A percentile compares a stretch with the other conserved stretches of the same genome.
These are phyloP conservation scores for Pseudonitzschia pungens DNA, from an alignment of 108 stramenopile genomes.

Conservation along the genomic window DNA sequence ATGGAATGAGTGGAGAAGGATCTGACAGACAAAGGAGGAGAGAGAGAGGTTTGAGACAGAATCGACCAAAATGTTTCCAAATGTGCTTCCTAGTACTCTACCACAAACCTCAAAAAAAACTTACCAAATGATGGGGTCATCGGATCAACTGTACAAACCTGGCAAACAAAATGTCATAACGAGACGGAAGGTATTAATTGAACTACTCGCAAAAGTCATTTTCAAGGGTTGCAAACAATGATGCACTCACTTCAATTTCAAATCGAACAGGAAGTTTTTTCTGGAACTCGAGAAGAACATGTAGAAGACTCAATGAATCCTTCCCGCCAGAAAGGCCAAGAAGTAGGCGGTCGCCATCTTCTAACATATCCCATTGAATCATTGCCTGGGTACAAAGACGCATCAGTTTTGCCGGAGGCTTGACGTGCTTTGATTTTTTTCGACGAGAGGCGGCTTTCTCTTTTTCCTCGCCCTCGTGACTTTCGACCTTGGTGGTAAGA, in stretches of 20 bases:
- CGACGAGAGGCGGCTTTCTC: constrained; percentile 4
- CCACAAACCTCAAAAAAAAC: not conserved
- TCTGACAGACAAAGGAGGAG: constrained; percentile 22
- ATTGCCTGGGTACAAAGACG: constrained; percentile 84
- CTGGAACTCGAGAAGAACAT: constrained; percentile 90
- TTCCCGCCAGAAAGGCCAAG: constrained; percentile 98
- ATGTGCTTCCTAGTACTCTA: not conserved
- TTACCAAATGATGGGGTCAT: constrained; percentile 91
- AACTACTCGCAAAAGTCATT: not conserved
- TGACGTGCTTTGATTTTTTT: constrained; percentile 52
- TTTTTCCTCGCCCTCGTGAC: not conserved
- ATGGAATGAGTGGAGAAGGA: constrained; percentile 95
- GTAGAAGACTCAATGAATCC: constrained; percentile 94
- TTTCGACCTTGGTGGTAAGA: constrained; percentile 1
- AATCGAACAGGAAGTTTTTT: constrained; percentile 87
- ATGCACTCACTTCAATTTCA: constrained; percentile 71
- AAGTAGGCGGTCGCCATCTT: constrained; percentile 92
- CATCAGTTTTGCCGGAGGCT: constrained; percentile 88
- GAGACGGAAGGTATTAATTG: not conserved
- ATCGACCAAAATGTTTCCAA: not conserved
- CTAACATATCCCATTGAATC: constrained; percentile 83
- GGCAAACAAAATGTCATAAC: not conserved
- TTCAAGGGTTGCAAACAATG: not conserved
- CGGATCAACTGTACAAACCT: constrained; percentile 92
- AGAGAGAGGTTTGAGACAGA: not conserved